Percentiles rank a stretch among this genome's conserved stretches.
These are phyloP conservation scores for Pleurotus tuoliensis DNA, from an alignment of 768 basidiomycete genomes.

Conservation along the genomic window DNA sequence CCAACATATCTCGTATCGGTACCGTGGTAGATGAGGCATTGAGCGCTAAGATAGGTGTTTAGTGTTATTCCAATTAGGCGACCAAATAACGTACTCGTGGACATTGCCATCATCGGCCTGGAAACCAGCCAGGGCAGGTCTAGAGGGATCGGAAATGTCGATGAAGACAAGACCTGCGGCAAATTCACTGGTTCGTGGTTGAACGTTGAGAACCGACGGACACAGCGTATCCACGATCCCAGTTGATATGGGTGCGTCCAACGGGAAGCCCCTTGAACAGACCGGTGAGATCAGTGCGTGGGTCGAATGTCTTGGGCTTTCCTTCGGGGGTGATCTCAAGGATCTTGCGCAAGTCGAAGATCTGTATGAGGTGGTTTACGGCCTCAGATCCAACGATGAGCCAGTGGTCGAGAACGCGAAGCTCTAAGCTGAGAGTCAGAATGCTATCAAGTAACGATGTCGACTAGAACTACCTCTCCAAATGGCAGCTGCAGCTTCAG, in stretches of 20 bases:
- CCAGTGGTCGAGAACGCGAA: conserved; percentile 21
- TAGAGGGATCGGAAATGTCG: conserved; percentile 21
- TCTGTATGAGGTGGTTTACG: conserved; percentile 22
- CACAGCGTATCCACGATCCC: conserved; percentile 16
- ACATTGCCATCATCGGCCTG: conserved; percentile 25
- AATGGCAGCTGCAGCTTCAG: conserved; percentile 14
- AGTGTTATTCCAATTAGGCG: neutral
- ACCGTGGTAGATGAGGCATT: conserved; percentile 26
- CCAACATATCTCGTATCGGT: conserved; percentile 24
- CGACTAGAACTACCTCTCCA: neutral
- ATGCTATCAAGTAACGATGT: neutral
- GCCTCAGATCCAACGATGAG: conserved; percentile 23
- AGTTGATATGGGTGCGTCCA: conserved; percentile 21
- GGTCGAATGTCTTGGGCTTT: conserved; percentile 18
- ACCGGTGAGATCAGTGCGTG: conserved; percentile 9
- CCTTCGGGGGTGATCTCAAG: conserved; percentile 11
- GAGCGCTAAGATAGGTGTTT: conserved; percentile 12
- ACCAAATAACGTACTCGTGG: conserved; percentile 17
- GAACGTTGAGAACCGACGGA: conserved; percentile 24
- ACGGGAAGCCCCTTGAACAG: conserved; percentile 20
- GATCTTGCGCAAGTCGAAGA: conserved; percentile 24
- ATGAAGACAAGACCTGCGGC: conserved; percentile 24
- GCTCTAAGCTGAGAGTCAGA: conserved; percentile 10
- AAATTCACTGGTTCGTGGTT: conserved; percentile 17
- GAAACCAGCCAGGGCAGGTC: conserved; percentile 19